A percentile compares a stretch with the other conserved stretches of the same genome.
Conservation (phyloP, 805 yeast genomes). For the Candida sakaeoensis region DNA sequence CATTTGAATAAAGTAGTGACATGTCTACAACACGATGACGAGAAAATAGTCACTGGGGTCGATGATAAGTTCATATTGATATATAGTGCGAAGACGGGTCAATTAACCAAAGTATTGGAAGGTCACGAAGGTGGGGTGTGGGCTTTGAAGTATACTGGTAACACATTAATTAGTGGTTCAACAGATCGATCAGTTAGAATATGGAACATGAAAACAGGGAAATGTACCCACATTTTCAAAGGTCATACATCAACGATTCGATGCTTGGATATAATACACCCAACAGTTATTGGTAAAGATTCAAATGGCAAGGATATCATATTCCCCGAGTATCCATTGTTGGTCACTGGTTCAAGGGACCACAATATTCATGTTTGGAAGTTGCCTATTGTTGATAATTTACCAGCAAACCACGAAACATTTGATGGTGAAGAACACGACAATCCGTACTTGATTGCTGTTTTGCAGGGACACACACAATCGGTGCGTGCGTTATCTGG, state of each 20-base stretch:
- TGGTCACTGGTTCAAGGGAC: slow-evolving; percentile 49
- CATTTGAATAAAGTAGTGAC: slow-evolving; percentile 81
- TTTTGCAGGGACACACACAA: slow-evolving; percentile 50
- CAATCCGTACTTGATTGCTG: slow-evolving; percentile 65
- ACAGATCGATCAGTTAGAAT: slow-evolving; percentile 92
- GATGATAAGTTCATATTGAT: slow-evolving; percentile 82
- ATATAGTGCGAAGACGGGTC: slow-evolving; percentile 73
- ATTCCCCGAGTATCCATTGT: slow-evolving; percentile 61
- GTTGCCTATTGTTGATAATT: slow-evolving; percentile 47
- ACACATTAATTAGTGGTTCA: slow-evolving; percentile 86
- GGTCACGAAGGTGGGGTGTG: slow-evolving; percentile 99
- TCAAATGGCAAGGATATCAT: slow-evolving; percentile 53
- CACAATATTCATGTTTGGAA: slow-evolving; percentile 44
- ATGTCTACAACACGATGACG: slow-evolving; percentile 89
- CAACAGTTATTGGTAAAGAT: slow-evolving; percentile 59
- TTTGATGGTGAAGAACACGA: slow-evolving; percentile 14
- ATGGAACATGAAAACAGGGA: slow-evolving; percentile 84
- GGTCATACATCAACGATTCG: slow-evolving; percentile 94
- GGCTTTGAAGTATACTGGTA: slow-evolving; percentile 87
- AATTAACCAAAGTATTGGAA: slow-evolving; percentile 52
- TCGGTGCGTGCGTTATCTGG: slow-evolving; percentile 84
- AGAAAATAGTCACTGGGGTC: slow-evolving; percentile 87
- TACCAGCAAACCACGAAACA: slow-evolving; percentile 29
- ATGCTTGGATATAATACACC: slow-evolving; percentile 79
- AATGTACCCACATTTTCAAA: slow-evolving; percentile 84